phyloP scores from a whole-genome alignment of 1,139 yeast species.

The Saccharomyces hybrid region DNA sequence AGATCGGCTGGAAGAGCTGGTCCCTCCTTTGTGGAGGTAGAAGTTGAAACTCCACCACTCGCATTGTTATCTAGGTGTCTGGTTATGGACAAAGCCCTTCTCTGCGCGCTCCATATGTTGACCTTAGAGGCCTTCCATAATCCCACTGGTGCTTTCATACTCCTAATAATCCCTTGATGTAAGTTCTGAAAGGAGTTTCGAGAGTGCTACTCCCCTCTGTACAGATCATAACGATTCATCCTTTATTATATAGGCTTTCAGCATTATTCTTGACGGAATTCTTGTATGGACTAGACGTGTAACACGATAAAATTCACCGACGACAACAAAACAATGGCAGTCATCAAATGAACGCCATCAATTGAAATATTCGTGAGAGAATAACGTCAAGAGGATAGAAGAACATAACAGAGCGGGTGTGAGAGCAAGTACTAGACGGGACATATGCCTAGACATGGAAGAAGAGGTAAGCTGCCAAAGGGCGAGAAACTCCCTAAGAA shows the following conservation, averaged over 20 bases:
- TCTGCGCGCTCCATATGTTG: neutral
- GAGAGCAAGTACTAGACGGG: neutral
- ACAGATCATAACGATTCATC: neutral
- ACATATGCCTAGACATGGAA: slow-evolving; percentile 19
- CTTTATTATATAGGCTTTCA: neutral
- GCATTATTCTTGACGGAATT: neutral
- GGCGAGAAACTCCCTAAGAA: neutral
- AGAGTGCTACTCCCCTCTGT: neutral
- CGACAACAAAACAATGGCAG: neutral
- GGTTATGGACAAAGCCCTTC: neutral
- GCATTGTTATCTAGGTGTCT: neutral
- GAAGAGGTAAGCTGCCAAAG: slow-evolving; percentile 14
- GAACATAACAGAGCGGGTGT: neutral
- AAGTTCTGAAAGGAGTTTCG: neutral
- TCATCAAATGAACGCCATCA: neutral
- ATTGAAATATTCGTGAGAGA: neutral
- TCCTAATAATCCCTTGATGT: neutral
- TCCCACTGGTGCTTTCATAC: neutral
- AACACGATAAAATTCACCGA: neutral
- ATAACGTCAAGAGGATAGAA: neutral
- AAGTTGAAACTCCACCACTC: neutral
- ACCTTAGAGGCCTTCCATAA: neutral
- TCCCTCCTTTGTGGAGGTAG: slow-evolving; percentile 3
- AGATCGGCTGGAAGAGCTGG: slow-evolving; percentile 10
- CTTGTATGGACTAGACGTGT: neutral